Conservation (phyloP, 441 rosid genomes). For the Kokia cookei region DNA sequence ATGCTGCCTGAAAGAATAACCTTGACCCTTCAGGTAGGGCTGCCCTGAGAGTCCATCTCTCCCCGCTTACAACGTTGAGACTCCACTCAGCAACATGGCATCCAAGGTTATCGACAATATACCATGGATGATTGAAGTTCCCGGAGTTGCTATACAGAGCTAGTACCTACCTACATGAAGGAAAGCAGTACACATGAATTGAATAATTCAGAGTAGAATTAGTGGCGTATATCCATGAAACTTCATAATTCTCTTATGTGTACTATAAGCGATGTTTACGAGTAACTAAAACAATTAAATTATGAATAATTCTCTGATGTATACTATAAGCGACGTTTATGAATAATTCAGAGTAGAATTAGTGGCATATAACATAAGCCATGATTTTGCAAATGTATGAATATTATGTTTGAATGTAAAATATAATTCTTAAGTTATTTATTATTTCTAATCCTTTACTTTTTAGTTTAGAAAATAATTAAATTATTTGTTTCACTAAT, state of each 20-base stretch:
- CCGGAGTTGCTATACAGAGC: constrained; percentile 41
- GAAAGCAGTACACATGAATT: not conserved
- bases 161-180: constrained; percentile 11
- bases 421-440: too few relatives aligned
- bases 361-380: too few relatives aligned
- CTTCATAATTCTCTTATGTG: not conserved
- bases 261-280: too few relatives aligned
- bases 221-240: not conserved
- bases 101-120: constrained; percentile 29
- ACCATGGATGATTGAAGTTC: constrained; percentile 36
- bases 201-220: not conserved
- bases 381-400: too few relatives aligned
- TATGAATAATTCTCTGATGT: too few relatives aligned
- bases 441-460: too few relatives aligned
- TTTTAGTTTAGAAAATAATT: too few relatives aligned
- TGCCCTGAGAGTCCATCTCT: constrained; percentile 79
- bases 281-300: not conserved
- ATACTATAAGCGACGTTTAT: too few relatives aligned
- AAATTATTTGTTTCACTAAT: too few relatives aligned
- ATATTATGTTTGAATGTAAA: too few relatives aligned
- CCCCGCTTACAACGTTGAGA: constrained; percentile 47
- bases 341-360: too few relatives aligned
- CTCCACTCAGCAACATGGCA: constrained; percentile 18
- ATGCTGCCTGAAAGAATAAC: constrained; percentile 64
- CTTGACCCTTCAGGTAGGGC: constrained; percentile 92